Percentiles rank a stretch among this genome's conserved stretches.
phyloP scores from a whole-genome alignment of 306 rosid species.

The Begonia masoniana region DNA sequence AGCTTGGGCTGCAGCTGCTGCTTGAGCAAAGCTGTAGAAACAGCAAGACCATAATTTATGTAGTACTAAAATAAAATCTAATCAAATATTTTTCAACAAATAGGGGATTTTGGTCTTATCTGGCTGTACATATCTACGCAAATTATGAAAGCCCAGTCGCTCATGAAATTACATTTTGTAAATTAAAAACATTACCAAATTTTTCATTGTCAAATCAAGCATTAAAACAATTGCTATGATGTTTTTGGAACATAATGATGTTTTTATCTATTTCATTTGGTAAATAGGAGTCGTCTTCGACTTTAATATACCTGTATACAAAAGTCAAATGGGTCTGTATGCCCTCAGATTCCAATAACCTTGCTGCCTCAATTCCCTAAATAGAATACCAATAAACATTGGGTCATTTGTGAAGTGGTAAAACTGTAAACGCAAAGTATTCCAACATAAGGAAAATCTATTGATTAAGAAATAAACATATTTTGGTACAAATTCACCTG shows the following conservation, averaged over 20 bases:
- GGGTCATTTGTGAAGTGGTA: background rate
- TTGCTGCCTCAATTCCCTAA: constrained; percentile 94
- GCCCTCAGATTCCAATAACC: constrained; percentile 90
- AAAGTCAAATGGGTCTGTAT: constrained; percentile 93
- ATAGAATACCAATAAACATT: background rate
- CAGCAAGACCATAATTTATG: constrained; percentile 14
- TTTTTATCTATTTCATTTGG: background rate
- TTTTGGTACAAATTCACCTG: constrained; percentile 47
- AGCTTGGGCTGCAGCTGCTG: constrained; percentile 98
- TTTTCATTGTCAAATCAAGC: too few species aligned
- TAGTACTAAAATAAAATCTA: background rate
- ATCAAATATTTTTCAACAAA: background rate
- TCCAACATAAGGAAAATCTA: too few species aligned
- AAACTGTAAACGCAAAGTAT: constrained; percentile 1
- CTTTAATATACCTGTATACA: constrained; percentile 57
- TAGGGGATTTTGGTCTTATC: too few species aligned
- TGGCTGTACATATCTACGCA: too few species aligned
- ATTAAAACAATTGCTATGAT: too few species aligned
- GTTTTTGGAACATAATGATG: background rate
- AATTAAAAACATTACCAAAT: too few species aligned
- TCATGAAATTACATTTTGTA: too few species aligned
- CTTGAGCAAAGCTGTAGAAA: constrained; percentile 81
- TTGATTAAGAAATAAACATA: constrained; percentile 3
- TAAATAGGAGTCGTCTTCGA: background rate
- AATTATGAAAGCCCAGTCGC: too few species aligned